phyloP scores from a whole-genome alignment of 192 early-diverging fungal species.

The Glomus cerebriforme region DNA sequence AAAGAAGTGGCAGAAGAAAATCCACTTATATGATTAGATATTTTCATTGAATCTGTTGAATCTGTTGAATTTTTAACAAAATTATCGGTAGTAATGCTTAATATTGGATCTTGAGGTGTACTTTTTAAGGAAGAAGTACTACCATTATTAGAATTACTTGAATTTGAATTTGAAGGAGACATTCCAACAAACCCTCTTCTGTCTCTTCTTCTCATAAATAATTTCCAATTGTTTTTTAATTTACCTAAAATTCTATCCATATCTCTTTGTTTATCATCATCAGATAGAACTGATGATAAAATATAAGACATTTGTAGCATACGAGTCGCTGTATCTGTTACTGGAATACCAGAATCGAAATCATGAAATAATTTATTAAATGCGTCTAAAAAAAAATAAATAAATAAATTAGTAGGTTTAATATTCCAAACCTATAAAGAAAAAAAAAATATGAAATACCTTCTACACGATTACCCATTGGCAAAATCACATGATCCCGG shows the following conservation, averaged over 20 bases:
- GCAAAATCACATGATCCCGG: conserved; percentile 66
- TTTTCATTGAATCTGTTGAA: not conserved
- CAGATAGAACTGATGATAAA: conserved; percentile 54
- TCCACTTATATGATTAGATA: not conserved
- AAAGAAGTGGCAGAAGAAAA: not conserved
- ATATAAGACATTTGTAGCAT: conserved; percentile 75
- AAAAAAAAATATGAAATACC: conserved; percentile 44
- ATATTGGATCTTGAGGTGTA: not conserved
- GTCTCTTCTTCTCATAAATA: conserved; percentile 55
- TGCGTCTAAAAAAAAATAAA: conserved; percentile 45
- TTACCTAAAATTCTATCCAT: conserved; percentile 55
- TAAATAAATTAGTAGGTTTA: not conserved
- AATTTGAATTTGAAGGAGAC: conserved; percentile 18
- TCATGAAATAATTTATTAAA: conserved; percentile 65
- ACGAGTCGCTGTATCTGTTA: conserved; percentile 63
- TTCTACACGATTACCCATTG: conserved; percentile 61
- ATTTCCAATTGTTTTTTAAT: conserved; percentile 57
- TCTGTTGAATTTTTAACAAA: not conserved
- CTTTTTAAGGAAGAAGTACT: not conserved
- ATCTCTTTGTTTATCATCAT: conserved; percentile 47
- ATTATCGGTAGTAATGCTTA: not conserved
- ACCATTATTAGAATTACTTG: conserved; percentile 1
- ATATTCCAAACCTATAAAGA: not conserved
- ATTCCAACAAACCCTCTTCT: conserved; percentile 59
- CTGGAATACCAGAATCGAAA: conserved; percentile 64